A percentile compares a stretch with the other conserved stretches of the same genome.
phyloP scores from a whole-genome alignment of 2,329 filamentous ascomycete genomes.

The Rhytidhysteron rufulum region DNA sequence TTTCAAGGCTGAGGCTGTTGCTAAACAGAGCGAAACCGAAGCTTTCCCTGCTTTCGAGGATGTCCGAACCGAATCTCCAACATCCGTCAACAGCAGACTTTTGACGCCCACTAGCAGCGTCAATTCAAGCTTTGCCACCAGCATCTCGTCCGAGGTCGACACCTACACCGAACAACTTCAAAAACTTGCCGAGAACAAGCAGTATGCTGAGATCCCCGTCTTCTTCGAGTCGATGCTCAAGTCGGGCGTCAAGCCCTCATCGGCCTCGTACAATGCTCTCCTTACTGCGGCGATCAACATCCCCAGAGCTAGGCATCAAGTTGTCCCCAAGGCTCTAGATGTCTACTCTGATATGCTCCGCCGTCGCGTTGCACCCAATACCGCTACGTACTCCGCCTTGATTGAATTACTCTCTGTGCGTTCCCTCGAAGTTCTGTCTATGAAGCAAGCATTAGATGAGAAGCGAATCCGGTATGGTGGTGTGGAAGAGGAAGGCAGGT shows the following conservation, averaged over 20 bases:
- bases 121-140: slow-evolving; percentile 54
- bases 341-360: slow-evolving; percentile 96
- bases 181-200: slow-evolving; percentile 65
- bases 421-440: slow-evolving; percentile 70
- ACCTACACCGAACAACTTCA: slow-evolving; percentile 76
- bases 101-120: slow-evolving; percentile 17
- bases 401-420: slow-evolving; percentile 77
- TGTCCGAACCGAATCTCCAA: slow-evolving; percentile 27
- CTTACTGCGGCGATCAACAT: slow-evolving; percentile 80
- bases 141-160: slow-evolving; percentile 57
- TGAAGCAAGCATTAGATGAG: slow-evolving; percentile 72
- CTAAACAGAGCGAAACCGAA: slow-evolving; percentile 28
- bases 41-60: slow-evolving; percentile 27
- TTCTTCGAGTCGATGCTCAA: slow-evolving; percentile 89
- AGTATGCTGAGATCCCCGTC: slow-evolving; percentile 82
- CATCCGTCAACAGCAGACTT: slow-evolving; percentile 25
- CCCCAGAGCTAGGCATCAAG: slow-evolving; percentile 72
- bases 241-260: slow-evolving; percentile 74
- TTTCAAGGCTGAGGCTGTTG: slow-evolving; percentile 49
- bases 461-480: slow-evolving; percentile 82
- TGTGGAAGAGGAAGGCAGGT: slow-evolving; percentile 77
- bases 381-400: slow-evolving; percentile 81
- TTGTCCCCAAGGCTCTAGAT: slow-evolving; percentile 86
- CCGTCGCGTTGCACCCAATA: slow-evolving; percentile 75
- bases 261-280: slow-evolving; percentile 87